Evolutionary conservation across 345 rosid genomes (phyloP), one percentile per base, ranked within the genome.

Genomic region (Diplotaxis tenuifolia): DNA sequence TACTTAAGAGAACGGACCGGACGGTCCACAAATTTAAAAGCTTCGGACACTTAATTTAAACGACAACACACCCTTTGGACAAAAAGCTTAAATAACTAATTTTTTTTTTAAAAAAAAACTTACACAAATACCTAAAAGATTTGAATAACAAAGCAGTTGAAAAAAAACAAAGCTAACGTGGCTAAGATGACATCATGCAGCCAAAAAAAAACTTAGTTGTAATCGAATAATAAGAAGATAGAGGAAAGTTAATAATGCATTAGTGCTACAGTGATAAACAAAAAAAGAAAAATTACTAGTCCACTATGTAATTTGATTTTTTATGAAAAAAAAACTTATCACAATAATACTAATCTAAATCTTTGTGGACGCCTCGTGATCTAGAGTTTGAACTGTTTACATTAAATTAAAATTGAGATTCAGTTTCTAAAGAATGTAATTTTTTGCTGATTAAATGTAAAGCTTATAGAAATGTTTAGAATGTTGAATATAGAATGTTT

Each of bases 31-130:
- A 15, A 34, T 38, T 12, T 53, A 9, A 14, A 68, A 20, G 28
- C 7, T 31, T 62, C 5, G 40, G 21, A n/a, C 3, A 25, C 15
- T 38, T 65, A n/a, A n/a, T n/a, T n/a, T n/a, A 75, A 68, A 75
- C 70, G 79, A 75, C 79, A 69, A 75, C 40, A 62, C 22, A 70
- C 79, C 10, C 56, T 76, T 55, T 36, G 63, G 57, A 62, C 74
- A 62, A 40, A 75, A 75, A 36, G 61, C 69, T 36, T 68, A 27
- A 36, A 54, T 28, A 27, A 62, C 79, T 69, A 53, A n/a, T 53
- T 36, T 62, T 19, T 8, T 50, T 9, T 9, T 19, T 20, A 10
- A 53, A 38, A 42, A n/a, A 2, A 38, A 42, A 7, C 9, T 22
- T 54, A 22, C 16, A 42, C 7, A 42, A 42, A 42, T 42, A 42